Evolutionary conservation across 257 asterid genomes (phyloP).

Genomic region (Ehretia macrophylla): DNA sequence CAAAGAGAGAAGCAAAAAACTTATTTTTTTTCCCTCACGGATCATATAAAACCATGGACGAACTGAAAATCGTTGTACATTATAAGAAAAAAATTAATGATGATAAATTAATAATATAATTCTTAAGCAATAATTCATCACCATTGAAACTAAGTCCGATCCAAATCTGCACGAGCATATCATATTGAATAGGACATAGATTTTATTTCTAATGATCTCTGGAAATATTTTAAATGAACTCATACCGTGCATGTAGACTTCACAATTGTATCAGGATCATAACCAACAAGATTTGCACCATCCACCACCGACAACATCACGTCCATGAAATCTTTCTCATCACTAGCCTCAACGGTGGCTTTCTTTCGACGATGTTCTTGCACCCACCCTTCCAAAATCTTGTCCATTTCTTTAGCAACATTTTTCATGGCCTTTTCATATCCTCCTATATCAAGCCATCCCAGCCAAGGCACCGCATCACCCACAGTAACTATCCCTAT

Average conservation of each 20-base stretch:
- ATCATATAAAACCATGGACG: no score
- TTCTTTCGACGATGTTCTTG: constrained; percentile 22
- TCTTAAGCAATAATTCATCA: no score
- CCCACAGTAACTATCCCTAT: constrained; percentile 17
- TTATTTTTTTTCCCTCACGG: no score
- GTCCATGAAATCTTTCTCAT: constrained; percentile 23
- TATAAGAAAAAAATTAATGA: no score
- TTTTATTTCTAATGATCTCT: no score
- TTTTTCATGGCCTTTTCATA: constrained; percentile 30
- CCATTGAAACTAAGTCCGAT: no score
- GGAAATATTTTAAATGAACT: background rate
- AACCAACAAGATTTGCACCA: background rate
- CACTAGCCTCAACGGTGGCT: background rate
- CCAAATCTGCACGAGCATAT: no score
- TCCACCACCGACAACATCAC: constrained; percentile 16
- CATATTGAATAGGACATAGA: no score
- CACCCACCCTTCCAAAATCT: constrained; percentile 26
- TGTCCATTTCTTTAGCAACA: constrained; percentile 22
- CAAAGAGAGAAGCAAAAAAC: no score
- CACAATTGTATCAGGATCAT: constrained; percentile 22
- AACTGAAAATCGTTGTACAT: no score
- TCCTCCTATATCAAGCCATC: constrained; percentile 31
- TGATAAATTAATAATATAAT: no score
- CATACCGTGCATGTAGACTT: constrained; percentile 34
- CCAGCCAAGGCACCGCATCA: constrained; percentile 25